phyloP scores from a whole-genome alignment of 805 yeast genomes.

The Candida xiaguanensis region DNA sequence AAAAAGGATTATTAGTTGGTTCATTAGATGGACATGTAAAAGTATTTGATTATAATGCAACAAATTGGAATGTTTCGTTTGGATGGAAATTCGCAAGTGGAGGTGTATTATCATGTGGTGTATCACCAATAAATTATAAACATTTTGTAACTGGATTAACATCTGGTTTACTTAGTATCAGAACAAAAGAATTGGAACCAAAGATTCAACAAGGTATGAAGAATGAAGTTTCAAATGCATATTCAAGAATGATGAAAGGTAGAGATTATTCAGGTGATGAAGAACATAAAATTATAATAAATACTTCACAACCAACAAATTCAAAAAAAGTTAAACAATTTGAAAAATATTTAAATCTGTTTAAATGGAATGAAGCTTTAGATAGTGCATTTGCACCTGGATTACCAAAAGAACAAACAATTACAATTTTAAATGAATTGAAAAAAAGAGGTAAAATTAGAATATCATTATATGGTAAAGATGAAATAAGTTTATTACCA shows the following conservation, averaged over 20 bases:
- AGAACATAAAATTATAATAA: conserved; percentile 68
- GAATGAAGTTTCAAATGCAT: conserved; percentile 54
- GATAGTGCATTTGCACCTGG: conserved; percentile 83
- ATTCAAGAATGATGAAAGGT: conserved; percentile 83
- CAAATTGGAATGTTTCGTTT: conserved; percentile 82
- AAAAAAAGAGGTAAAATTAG: conserved; percentile 85
- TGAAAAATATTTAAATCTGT: conserved; percentile 80
- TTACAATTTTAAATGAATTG: conserved; percentile 81
- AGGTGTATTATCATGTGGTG: conserved; percentile 85
- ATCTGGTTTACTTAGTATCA: conserved; percentile 81
- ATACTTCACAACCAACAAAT: conserved; percentile 38
- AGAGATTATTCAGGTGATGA: conserved; percentile 87
- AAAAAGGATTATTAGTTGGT: conserved; percentile 83
- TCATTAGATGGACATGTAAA: conserved; percentile 97
- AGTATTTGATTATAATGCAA: conserved; percentile 73
- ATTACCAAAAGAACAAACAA: conserved; percentile 71
- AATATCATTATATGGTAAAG: conserved; percentile 76
- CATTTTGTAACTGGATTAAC: conserved; percentile 92
- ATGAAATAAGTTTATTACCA: conserved; percentile 83
- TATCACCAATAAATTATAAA: conserved; percentile 70
- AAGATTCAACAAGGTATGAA: conserved; percentile 49
- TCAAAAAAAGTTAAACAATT: conserved; percentile 69
- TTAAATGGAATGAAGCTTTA: conserved; percentile 90
- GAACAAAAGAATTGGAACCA: conserved; percentile 77
- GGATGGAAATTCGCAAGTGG: conserved; percentile 95